Evolutionary conservation across 345 rosid genomes (phyloP), one percentile per base, ranked within the genome.

Genomic region (Aquilaria sinensis): DNA sequence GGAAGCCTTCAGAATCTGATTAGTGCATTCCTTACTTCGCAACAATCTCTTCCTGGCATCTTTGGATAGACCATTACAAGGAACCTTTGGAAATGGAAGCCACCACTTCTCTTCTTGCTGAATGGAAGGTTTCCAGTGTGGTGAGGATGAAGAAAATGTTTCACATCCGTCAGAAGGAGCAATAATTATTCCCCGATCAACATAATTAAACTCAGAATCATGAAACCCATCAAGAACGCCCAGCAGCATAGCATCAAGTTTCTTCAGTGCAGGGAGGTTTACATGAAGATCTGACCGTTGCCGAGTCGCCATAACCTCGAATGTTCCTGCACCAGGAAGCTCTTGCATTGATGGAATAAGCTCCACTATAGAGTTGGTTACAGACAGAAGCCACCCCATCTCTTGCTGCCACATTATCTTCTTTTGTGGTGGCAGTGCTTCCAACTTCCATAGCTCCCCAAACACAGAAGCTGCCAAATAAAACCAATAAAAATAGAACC

Each of bases 51-150:
- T 90, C 72, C 93, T 86, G 1, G 83, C 67, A 45, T 84, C 96
- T 16, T 84, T 82, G 0, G 92, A 91, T 70, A 94, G 75, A 47
- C 99, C 96, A 51, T 76, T 75, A 33, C 81, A 61, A 0, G 91
- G 96, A 31, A 90, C 82, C 75, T 84, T 90, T 0, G 99, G 99
- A 70, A 89, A 88, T 1, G 97, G 90, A 53, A 82, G 67, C 96
- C 96, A 86, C 96, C 90, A 82, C 65, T 85, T 86, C 62, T 95
- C 99, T 67, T 91, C 96, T 80, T 83, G 93, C 78, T 96, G 82
- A 75, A 82, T 69, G 0, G 92, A 87, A 13, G 83, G 85, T 69
- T 85, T 74, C 56, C 81, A 84, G 52, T 71, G 66, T 10, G 83
- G 64, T 58, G 76, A 59, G 12, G 79, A 75, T 1, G 83, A 77